Percentiles rank a stretch among this genome's conserved stretches.
Evolutionary conservation across 208 protist genomes (phyloP).

Genomic region (Leishmania major): DNA sequence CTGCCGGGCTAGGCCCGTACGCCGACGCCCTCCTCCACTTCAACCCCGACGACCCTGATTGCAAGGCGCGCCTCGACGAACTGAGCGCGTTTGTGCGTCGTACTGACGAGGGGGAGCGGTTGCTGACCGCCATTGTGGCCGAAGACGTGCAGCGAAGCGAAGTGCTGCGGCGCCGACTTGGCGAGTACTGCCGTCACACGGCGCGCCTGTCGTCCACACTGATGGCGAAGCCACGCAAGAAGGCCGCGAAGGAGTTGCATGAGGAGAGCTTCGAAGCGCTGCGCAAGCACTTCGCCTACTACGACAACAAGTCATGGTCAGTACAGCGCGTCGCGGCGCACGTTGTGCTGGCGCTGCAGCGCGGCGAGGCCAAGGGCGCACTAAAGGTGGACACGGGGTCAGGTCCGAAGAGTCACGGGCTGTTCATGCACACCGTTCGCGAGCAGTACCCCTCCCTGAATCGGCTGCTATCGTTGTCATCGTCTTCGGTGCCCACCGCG

Average conservation of each 20-base stretch:
- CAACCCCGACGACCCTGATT: slow-evolving; percentile 10
- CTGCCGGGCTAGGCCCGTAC: slow-evolving; percentile 69
- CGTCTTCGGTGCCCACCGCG: not conserved
- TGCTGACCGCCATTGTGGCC: slow-evolving; percentile 63
- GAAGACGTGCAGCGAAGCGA: slow-evolving; percentile 75
- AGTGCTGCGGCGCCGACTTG: slow-evolving; percentile 39
- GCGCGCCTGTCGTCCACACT: slow-evolving; percentile 42
- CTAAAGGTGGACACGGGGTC: slow-evolving; percentile 57
- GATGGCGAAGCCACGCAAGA: slow-evolving; percentile 58
- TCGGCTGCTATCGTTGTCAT: slow-evolving; percentile 18
- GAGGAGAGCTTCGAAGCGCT: slow-evolving; percentile 52
- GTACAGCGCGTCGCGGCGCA: slow-evolving; percentile 56
- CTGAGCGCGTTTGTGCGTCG: slow-evolving; percentile 23
- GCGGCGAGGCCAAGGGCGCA: slow-evolving; percentile 74
- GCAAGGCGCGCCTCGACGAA: slow-evolving; percentile 33
- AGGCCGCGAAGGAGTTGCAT: slow-evolving; percentile 63
- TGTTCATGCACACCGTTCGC: slow-evolving; percentile 44
- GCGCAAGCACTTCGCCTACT: slow-evolving; percentile 64
- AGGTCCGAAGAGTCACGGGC: slow-evolving; percentile 22
- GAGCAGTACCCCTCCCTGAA: slow-evolving; percentile 34
- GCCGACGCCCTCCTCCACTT: slow-evolving; percentile 47
- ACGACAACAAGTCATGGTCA: slow-evolving; percentile 54
- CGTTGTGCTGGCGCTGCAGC: slow-evolving; percentile 64
- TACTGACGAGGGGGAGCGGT: slow-evolving; percentile 52
- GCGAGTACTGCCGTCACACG: slow-evolving; percentile 42